phyloP scores from a whole-genome alignment of 768 basidiomycete species.

The Aureoboletus auriporus region DNA sequence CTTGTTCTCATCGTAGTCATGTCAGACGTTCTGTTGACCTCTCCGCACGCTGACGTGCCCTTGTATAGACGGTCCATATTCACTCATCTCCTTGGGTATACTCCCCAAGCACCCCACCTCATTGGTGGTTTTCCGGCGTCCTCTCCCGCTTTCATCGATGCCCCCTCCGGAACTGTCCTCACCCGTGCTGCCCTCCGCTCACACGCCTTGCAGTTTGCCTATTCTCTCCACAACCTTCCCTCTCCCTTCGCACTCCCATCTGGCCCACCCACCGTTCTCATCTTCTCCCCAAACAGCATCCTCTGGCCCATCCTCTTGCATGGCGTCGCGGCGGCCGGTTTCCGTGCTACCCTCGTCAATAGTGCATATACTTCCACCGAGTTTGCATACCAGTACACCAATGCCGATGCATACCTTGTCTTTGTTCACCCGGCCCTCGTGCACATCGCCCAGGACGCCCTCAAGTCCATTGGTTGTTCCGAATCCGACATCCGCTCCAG shows the following conservation, averaged over 20 bases:
- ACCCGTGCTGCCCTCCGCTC: conserved; percentile 52
- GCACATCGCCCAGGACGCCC: conserved; percentile 50
- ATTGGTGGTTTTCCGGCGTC: conserved; percentile 43
- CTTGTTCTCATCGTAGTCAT: conserved; percentile 10
- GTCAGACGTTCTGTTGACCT: conserved; percentile 14
- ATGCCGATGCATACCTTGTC: conserved; percentile 61
- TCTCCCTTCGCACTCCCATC: conserved; percentile 44
- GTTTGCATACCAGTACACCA: conserved; percentile 64
- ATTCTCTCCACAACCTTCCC: conserved; percentile 50
- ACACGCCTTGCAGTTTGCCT: conserved; percentile 52
- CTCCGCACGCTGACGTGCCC: conserved; percentile 17
- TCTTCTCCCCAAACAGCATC: conserved; percentile 69
- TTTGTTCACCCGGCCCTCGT: conserved; percentile 64
- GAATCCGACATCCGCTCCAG: conserved; percentile 46
- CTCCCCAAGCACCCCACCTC: conserved; percentile 15
- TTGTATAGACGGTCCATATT: conserved; percentile 28
- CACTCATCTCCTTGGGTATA: conserved; percentile 25
- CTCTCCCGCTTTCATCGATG: conserved; percentile 63
- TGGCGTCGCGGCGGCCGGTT: conserved; percentile 55
- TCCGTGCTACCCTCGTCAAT: conserved; percentile 71
- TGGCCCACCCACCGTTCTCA: conserved; percentile 43
- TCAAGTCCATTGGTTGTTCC: conserved; percentile 46
- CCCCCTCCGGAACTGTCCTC: conserved; percentile 50
- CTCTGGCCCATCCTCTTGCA: conserved; percentile 48
- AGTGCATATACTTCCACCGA: conserved; percentile 65